These are phyloP conservation scores for Backusella macrospora DNA, from an alignment of 192 early-diverging fungal genomes.

Conservation along the genomic window DNA sequence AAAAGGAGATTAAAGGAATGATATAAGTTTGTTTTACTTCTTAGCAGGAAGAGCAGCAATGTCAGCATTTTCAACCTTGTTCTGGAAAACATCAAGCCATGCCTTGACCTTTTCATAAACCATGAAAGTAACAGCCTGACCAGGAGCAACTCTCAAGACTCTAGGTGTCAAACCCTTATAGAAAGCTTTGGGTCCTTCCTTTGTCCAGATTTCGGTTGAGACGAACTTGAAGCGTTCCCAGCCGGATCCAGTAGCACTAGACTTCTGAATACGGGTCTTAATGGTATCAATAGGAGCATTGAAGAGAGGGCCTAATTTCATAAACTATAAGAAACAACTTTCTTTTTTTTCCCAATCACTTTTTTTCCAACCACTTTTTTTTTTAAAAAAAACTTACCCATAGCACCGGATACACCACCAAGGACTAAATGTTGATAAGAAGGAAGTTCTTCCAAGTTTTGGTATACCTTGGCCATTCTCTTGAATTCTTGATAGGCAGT, in stretches of 20 bases:
- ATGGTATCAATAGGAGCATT: conserved; percentile 98
- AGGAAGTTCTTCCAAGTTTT: conserved; percentile 77
- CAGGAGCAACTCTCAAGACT: conserved; percentile 92
- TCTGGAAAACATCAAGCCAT: conserved; percentile 58
- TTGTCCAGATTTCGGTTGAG: conserved; percentile 76
- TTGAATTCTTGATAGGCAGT: conserved; percentile 96
- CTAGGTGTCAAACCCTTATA: conserved; percentile 95
- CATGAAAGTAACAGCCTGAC: conserved; percentile 97
- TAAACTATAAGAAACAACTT: not conserved
- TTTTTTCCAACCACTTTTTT: not conserved
- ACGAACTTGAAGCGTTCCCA: conserved; percentile 80
- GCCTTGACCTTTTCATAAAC: conserved; percentile 87
- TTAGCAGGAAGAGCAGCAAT: conserved; percentile 8
- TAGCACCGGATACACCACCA: conserved; percentile 89
- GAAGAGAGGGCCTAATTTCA: conserved; percentile 69
- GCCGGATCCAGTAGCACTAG: conserved; percentile 68
- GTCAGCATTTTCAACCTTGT: conserved; percentile 27
- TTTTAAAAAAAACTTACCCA: conserved; percentile 46
- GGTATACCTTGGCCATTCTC: conserved; percentile 67
- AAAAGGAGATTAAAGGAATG: conserved; percentile 8
- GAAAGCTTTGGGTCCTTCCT: conserved; percentile 91
- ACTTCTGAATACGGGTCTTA: conserved; percentile 97
- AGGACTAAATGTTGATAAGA: conserved; percentile 88
- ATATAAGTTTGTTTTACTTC: conserved; percentile 20
- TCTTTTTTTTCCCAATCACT: not conserved